These are phyloP conservation scores for Dryas drummondii DNA, from an alignment of 306 rosid species.

Conservation along the genomic window DNA sequence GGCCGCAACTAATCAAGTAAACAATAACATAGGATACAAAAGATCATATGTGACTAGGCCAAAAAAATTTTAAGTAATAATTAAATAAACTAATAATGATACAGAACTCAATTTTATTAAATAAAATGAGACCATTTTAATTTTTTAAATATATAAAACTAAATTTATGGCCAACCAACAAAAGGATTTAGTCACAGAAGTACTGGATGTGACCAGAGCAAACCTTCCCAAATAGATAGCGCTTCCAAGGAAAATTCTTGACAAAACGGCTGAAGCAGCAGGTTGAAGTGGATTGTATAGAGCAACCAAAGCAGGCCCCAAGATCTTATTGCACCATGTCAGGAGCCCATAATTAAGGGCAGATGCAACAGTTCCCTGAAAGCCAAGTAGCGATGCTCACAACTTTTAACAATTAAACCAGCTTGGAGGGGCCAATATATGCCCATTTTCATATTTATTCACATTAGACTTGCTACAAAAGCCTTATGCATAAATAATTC, in stretches of 20 bases:
- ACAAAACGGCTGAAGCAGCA: conserved; percentile 65
- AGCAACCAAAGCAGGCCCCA: conserved; percentile 93
- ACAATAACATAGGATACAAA: background rate
- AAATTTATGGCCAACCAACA: background rate
- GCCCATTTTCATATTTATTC: background rate
- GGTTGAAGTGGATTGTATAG: conserved; percentile 96
- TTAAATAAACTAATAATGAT: background rate
- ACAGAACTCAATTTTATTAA: background rate
- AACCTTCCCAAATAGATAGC: conserved; percentile 91
- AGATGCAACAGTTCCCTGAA: conserved; percentile 84
- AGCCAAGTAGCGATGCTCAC: background rate
- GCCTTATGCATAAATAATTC: background rate
- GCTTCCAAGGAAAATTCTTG: conserved; percentile 88
- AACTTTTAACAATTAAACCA: background rate
- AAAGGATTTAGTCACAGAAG: background rate
- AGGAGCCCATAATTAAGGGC: conserved; percentile 90
- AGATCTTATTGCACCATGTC: conserved; percentile 86
- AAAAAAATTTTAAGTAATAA: background rate
- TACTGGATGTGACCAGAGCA: conserved; percentile 25
- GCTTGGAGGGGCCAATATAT: background rate
- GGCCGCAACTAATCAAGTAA: background rate
- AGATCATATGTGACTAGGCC: background rate
- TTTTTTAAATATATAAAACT: background rate
- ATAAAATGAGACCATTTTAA: background rate
- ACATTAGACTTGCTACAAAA: background rate